Evolutionary conservation across 108 stramenopile species (phyloP).

Genomic region (Mediolabrus comicus): DNA sequence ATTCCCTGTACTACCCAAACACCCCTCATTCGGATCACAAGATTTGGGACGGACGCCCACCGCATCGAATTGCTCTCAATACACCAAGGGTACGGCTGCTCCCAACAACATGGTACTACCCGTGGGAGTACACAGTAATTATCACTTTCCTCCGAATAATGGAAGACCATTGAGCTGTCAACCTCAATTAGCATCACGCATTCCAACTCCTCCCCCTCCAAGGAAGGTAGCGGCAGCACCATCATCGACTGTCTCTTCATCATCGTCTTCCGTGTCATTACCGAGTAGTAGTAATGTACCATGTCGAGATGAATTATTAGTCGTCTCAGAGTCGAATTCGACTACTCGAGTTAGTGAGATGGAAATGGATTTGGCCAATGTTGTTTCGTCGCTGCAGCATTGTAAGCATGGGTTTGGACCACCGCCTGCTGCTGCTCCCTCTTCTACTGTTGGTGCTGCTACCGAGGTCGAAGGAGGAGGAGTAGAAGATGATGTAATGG

Average conservation of each 20-base stretch:
- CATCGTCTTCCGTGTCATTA: background rate
- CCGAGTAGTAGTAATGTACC: background rate
- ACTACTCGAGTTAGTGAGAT: background rate
- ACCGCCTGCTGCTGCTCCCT: background rate
- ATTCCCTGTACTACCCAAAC: background rate
- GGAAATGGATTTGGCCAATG: background rate
- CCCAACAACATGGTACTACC: slow-evolving; percentile 3
- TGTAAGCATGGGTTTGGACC: background rate
- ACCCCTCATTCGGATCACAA: background rate
- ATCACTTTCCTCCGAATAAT: background rate
- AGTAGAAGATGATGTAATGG: slow-evolving; percentile 33
- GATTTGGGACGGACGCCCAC: slow-evolving; percentile 28
- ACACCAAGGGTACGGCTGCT: background rate
- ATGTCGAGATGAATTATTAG: background rate
- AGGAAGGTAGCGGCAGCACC: background rate
- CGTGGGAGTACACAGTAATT: slow-evolving; percentile 6
- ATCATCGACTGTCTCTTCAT: too few relatives aligned
- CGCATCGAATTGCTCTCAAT: slow-evolving; percentile 27
- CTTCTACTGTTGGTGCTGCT: too few relatives aligned
- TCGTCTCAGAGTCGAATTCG: background rate
- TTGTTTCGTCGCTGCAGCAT: slow-evolving; percentile 3
- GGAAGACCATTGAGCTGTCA: slow-evolving; percentile 19
- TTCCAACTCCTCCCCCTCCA: slow-evolving; percentile 16
- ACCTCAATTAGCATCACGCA: slow-evolving; percentile 22
- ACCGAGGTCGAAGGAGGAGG: background rate